Evolutionary conservation across 306 rosid genomes (phyloP).

Genomic region (Calophaca sinica): DNA sequence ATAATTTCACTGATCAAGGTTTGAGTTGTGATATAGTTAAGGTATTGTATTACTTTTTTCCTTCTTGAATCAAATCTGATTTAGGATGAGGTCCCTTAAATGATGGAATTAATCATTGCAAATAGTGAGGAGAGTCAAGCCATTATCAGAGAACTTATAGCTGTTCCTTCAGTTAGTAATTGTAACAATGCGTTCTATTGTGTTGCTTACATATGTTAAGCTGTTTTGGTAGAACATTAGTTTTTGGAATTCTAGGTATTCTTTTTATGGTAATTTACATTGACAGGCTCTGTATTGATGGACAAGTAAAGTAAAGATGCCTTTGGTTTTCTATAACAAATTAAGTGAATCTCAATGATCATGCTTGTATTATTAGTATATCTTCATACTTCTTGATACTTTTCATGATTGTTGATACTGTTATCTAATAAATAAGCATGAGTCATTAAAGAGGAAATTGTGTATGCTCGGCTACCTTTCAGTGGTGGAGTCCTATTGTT

Average conservation of each 20-base stretch:
- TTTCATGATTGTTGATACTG: not conserved
- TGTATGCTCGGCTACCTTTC: too few species aligned
- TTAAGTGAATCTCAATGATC: slow-evolving; percentile 7
- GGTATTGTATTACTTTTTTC: slow-evolving; percentile 7
- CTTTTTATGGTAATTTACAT: slow-evolving; percentile 9
- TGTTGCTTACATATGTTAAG: slow-evolving; percentile 34
- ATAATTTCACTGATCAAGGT: slow-evolving; percentile 92
- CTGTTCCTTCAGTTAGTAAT: not conserved
- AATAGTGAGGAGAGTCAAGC: not conserved
- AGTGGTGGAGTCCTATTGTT: too few species aligned
- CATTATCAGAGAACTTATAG: not conserved
- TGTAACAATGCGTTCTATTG: not conserved
- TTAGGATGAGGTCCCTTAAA: slow-evolving; percentile 24
- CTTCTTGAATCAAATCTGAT: slow-evolving; percentile 3
- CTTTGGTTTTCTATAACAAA: slow-evolving; percentile 1
- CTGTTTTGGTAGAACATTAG: not conserved
- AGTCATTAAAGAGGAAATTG: too few species aligned
- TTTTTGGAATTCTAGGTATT: not conserved
- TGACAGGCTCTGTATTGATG: not conserved
- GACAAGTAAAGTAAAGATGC: slow-evolving; percentile 10
- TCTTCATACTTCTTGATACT: slow-evolving; percentile 3
- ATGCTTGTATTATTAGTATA: slow-evolving; percentile 5
- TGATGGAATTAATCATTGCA: slow-evolving; percentile 16
- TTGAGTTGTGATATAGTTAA: slow-evolving; percentile 34
- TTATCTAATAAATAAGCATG: not conserved